A percentile compares a stretch with the other conserved stretches of the same genome.
These are phyloP conservation scores for Phytomonas francai DNA, from an alignment of 208 protist species.

Conservation along the genomic window DNA sequence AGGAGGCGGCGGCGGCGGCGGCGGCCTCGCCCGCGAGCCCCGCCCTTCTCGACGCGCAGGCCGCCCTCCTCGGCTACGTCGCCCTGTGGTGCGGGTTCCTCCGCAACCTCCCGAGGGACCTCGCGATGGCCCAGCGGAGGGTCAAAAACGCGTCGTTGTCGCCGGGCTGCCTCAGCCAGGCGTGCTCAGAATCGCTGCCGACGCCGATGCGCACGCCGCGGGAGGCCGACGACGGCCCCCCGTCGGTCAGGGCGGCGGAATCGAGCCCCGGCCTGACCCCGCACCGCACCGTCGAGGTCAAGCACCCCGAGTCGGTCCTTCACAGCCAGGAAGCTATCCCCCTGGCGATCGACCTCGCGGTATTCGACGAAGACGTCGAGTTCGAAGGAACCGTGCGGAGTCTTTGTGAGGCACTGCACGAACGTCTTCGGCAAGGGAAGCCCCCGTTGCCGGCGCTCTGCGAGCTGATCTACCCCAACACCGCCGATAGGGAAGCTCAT, in stretches of 20 bases:
- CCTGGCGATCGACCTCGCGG: constrained; percentile 10
- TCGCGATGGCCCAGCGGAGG: constrained; percentile 21
- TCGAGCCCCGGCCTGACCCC: constrained; percentile 13
- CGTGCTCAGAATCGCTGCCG: too few species aligned
- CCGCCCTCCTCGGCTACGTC: constrained; percentile 41
- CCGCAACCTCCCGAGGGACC: constrained; percentile 23
- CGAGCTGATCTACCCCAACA: constrained; percentile 25
- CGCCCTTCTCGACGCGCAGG: constrained; percentile 20
- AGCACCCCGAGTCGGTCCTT: constrained; percentile 12
- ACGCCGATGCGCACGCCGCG: too few species aligned
- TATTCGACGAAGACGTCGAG: constrained; percentile 21
- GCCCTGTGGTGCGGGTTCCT: constrained; percentile 50
- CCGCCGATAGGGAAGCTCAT: constrained; percentile 5
- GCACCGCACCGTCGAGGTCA: constrained; percentile 12
- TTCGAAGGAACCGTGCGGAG: constrained; percentile 18
- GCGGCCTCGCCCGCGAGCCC: constrained; percentile 13
- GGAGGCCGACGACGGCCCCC: background rate
- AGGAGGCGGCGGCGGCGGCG: constrained; percentile 8
- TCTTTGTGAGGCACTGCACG: constrained; percentile 27
- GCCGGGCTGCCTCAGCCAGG: too few species aligned
- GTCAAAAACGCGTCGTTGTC: constrained; percentile 11
- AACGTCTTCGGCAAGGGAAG: constrained; percentile 41
- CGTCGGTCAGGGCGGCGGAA: background rate
- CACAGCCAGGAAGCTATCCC: constrained; percentile 6
- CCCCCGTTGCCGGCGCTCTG: constrained; percentile 39